phyloP scores from a whole-genome alignment of 1,284 basidiomycete species.

The Tilletia caries region DNA sequence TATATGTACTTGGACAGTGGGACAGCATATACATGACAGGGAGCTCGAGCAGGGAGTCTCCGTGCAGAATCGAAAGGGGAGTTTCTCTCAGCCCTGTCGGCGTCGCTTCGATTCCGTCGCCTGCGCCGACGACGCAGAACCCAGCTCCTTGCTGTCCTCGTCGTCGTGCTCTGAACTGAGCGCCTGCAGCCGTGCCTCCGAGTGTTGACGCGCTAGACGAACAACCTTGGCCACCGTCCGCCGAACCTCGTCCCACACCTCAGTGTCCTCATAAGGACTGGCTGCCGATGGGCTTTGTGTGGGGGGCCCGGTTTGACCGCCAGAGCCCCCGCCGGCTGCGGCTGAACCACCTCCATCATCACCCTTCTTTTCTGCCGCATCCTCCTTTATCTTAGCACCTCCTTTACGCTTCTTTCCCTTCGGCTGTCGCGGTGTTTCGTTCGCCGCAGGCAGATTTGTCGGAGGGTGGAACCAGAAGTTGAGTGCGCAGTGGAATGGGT shows the following conservation, averaged over 20 bases:
- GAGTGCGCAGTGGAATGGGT: slow-evolving; percentile 48
- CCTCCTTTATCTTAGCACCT: slow-evolving; percentile 15
- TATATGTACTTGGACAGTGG: no score
- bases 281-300: slow-evolving; percentile 16
- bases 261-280: slow-evolving; percentile 42
- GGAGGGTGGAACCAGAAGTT: slow-evolving; percentile 54
- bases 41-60: no score
- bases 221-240: slow-evolving; percentile 10
- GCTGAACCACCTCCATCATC: slow-evolving; percentile 19
- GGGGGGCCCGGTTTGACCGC: slow-evolving; percentile 1
- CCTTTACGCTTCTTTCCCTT: slow-evolving; percentile 12
- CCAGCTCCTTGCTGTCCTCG: no score
- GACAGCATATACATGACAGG: no score
- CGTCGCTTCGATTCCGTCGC: neutral
- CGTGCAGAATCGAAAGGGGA: no score
- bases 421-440: neutral
- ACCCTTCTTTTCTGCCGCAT: slow-evolving; percentile 23
- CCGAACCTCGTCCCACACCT: slow-evolving; percentile 40
- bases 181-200: neutral
- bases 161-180: no score
- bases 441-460: slow-evolving; percentile 28
- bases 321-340: neutral
- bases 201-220: neutral
- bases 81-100: neutral
- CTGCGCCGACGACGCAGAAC: no score